phyloP scores from a whole-genome alignment of 139 green algal genomes.

The Micromonas pusilla region DNA sequence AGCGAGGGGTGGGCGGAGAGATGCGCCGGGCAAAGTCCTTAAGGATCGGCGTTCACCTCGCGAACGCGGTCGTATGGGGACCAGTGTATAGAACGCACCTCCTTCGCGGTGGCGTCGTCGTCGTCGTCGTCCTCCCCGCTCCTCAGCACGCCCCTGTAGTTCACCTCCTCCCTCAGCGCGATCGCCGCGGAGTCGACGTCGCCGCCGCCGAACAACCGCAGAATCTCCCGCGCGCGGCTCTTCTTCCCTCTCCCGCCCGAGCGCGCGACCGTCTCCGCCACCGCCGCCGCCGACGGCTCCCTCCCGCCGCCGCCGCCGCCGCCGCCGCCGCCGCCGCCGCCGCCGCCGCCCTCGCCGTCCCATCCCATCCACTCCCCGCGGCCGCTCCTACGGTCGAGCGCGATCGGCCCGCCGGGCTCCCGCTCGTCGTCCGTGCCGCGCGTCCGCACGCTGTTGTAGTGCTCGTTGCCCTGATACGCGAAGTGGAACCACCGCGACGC shows the following conservation, averaged over 20 bases:
- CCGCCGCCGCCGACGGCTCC: not conserved
- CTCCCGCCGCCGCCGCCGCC: too few species aligned
- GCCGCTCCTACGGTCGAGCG: too few species aligned
- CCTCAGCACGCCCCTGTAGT: not conserved
- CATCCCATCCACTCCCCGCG: not conserved
- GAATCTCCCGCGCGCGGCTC: not conserved
- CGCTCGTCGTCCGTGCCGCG: not conserved
- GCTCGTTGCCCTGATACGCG: constrained; percentile 2
- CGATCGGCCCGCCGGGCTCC: constrained; percentile 4
- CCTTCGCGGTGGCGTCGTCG: not conserved
- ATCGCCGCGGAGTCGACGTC: not conserved
- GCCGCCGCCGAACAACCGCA: not conserved
- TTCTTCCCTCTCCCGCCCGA: not conserved
- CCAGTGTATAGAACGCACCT: too few species aligned
- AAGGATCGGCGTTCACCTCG: too few species aligned
- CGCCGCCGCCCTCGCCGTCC: constrained; percentile 1
- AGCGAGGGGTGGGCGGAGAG: too few species aligned
- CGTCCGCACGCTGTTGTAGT: constrained; percentile 13
- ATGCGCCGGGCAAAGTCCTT: too few species aligned
- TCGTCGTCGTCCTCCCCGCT: not conserved
- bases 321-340: too few species aligned
- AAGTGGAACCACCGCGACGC: not conserved
- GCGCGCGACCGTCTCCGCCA: not conserved
- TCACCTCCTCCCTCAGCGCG: not conserved
- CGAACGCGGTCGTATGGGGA: too few species aligned